Evolutionary conservation across 768 basidiomycete genomes (phyloP).

Genomic region (Tubosaeta sp.): DNA sequence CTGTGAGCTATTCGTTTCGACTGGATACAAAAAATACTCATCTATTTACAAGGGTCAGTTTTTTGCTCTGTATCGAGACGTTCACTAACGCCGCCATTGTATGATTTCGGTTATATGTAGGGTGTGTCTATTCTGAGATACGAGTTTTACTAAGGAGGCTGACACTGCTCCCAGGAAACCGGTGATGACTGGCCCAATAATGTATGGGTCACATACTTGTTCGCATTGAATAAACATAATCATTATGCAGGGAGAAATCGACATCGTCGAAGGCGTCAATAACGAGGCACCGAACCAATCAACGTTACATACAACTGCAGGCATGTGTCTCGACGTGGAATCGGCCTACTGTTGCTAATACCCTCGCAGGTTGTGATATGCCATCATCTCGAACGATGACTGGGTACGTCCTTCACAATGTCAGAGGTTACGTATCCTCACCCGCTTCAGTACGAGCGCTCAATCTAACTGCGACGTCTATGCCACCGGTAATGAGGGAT

Average conservation of each 20-base stretch:
- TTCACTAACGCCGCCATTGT: background rate
- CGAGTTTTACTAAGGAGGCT: background rate
- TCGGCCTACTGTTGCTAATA: background rate
- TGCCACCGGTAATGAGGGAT: slow-evolving; percentile 27
- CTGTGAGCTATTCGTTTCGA: slow-evolving; percentile 19
- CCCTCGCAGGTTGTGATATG: slow-evolving; percentile 27
- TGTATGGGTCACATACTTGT: slow-evolving; percentile 1
- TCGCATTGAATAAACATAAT: background rate
- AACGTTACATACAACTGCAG: slow-evolving; percentile 27
- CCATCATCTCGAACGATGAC: slow-evolving; percentile 25
- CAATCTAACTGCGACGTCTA: slow-evolving; percentile 25
- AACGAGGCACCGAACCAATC: slow-evolving; percentile 24
- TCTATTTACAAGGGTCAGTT: slow-evolving; percentile 22
- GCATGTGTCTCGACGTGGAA: slow-evolving; percentile 7
- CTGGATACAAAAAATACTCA: background rate
- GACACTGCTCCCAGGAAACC: slow-evolving; percentile 19
- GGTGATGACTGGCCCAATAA: slow-evolving; percentile 24
- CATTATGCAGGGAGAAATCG: slow-evolving; percentile 25
- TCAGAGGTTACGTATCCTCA: background rate
- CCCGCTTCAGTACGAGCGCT: slow-evolving; percentile 7
- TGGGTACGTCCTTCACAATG: slow-evolving; percentile 22
- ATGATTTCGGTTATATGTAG: slow-evolving; percentile 8
- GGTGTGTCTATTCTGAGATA: slow-evolving; percentile 14
- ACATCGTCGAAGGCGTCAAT: slow-evolving; percentile 35
- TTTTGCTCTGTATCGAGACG: background rate